These are phyloP conservation scores for Anthoceros angustus DNA, from an alignment of 225 moss, liverwort and hornwort species.

Conservation along the genomic window DNA sequence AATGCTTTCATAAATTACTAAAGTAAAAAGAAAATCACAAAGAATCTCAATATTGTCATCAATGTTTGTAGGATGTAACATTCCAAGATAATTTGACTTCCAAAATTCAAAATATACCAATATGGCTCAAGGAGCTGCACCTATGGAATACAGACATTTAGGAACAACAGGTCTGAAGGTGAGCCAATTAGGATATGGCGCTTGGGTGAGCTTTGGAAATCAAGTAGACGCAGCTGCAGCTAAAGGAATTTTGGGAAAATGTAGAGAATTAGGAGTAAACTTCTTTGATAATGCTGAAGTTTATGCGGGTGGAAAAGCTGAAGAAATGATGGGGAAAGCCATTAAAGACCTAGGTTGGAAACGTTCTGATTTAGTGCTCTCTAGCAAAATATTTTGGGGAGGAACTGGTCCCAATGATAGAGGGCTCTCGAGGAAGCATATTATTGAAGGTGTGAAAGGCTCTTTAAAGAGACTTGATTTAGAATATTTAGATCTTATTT, in stretches of 20 bases:
- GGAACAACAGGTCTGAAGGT: constrained; percentile 77
- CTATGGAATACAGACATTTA: constrained; percentile 73
- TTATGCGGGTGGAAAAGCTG: constrained; percentile 69
- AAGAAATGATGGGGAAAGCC: constrained; percentile 87
- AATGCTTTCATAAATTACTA: no score
- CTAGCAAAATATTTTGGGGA: constrained; percentile 91
- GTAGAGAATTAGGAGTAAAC: constrained; percentile 75
- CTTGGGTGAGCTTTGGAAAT: constrained; percentile 90
- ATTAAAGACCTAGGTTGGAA: constrained; percentile 76
- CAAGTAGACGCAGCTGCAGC: constrained; percentile 73
- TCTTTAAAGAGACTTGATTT: constrained; percentile 62
- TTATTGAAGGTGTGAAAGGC: constrained; percentile 62
- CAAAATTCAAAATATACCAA: background rate
- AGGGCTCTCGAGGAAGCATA: constrained; percentile 84
- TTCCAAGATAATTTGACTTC: background rate
- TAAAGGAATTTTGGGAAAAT: constrained; percentile 46
- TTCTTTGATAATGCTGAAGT: constrained; percentile 97
- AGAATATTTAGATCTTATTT: constrained; percentile 83
- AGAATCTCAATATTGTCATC: no score
- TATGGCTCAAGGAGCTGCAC: background rate
- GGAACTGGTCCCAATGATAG: constrained; percentile 69
- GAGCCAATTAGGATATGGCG: constrained; percentile 66
- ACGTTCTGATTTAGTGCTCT: constrained; percentile 83
- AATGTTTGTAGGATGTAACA: background rate
- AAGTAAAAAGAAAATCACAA: no score